These are phyloP conservation scores for Quercus ilex DNA, from an alignment of 306 rosid species.

Conservation along the genomic window DNA sequence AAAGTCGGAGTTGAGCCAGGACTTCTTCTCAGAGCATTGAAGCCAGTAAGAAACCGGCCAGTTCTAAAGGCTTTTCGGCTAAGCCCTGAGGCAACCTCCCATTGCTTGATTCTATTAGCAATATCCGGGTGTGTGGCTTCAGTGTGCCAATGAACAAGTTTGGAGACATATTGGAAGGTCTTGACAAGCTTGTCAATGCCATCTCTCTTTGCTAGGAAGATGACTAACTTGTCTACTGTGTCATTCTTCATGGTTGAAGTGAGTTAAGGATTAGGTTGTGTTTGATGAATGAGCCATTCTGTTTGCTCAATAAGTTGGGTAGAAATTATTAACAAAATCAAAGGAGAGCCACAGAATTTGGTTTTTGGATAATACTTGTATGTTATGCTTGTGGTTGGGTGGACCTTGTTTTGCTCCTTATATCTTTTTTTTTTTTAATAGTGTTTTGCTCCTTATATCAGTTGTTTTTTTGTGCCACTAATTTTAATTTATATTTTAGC, in stretches of 20 bases:
- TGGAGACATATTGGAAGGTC: constrained; percentile 87
- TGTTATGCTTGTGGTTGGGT: constrained; percentile 42
- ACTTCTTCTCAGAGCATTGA: constrained; percentile 63
- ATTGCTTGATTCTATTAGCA: constrained; percentile 59
- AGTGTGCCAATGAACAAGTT: constrained; percentile 73
- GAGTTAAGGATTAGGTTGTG: not conserved
- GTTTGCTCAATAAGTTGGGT: not conserved
- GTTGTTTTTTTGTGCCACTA: constrained; percentile 23
- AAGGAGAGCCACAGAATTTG: constrained; percentile 52
- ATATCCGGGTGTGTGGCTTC: constrained; percentile 48
- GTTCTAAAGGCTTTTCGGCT: constrained; percentile 90
- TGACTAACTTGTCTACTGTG: constrained; percentile 73
- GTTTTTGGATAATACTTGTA: constrained; percentile 48
- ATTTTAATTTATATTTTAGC: constrained; percentile 12
- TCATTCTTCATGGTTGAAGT: constrained; percentile 63
- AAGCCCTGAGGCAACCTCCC: constrained; percentile 84
- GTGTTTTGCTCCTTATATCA: constrained; percentile 18
- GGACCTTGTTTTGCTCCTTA: constrained; percentile 21
- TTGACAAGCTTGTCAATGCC: constrained; percentile 99
- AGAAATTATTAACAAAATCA: not conserved
- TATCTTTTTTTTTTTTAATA: too few relatives aligned
- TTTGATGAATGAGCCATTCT: not conserved
- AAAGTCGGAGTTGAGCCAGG: constrained; percentile 54
- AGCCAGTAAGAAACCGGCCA: constrained; percentile 78
- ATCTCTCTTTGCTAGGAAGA: constrained; percentile 91